Evolutionary conservation across 1,284 basidiomycete genomes (phyloP), one percentile per base, ranked within the genome.

Genomic region (Apiotrichum porosum): DNA sequence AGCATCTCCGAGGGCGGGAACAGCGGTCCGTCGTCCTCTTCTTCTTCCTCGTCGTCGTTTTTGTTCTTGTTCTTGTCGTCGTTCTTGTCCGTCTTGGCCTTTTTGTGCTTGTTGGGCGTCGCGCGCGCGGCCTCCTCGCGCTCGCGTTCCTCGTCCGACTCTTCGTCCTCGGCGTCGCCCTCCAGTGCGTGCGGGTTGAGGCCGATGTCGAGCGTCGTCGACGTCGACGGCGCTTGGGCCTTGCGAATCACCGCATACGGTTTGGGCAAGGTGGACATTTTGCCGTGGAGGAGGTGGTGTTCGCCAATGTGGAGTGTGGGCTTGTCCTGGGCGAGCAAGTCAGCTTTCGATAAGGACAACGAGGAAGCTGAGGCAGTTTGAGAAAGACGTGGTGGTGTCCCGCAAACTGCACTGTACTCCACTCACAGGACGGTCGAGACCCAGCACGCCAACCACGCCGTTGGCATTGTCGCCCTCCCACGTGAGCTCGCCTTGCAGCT

Each of bases 201-300:
- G 6, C 5, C 39, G 15, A 13, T n/a, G 4, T 31, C 24, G 13
- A 9, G 22, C 8, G 43, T 24, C 14, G 42, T 31, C 4, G 17
- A 24, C 0, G 26, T 19, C 14, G 44, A n/a, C 17, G 40, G 24
- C 12, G 44, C 51, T n/a, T 51, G 43, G 3, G 52, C 62, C 9
- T 63, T 52, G 4, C 69, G 62, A 26, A 74, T 72, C 9, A 91
- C 79, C 1, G 84, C 89, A 37, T 88, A 78, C 0, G 88, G 88
- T 63, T 86, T 89, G 1, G 83, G 71, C 10, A 95, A 77, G 35
- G 76, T 79, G 31, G 83, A 79, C 47, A 94, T 78, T 64, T 87
- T 89, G 39, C 91, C 91, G 65, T 95, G 91, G 1, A 95, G 80
- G 15, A 90, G 76, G 64, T 95, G 88, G 69, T 93, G 84, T 44